Percentiles rank a stretch among this genome's conserved stretches.
Conservation (phyloP, 768 basidiomycete species). For the Lactarius pseudohatsudake region DNA sequence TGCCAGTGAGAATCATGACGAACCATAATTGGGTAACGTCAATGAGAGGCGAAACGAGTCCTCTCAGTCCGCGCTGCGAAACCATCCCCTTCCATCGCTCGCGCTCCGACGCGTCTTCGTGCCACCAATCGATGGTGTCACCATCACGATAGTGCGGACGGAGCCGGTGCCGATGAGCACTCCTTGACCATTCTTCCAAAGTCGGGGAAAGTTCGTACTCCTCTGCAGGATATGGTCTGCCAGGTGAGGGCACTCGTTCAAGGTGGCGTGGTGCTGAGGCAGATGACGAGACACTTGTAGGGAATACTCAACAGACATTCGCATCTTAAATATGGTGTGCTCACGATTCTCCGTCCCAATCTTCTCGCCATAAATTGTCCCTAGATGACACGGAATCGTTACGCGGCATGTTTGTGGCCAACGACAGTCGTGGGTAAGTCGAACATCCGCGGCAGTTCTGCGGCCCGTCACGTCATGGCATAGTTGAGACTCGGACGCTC, state of each 20-base stretch:
- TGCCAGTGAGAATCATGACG: constrained; percentile 62
- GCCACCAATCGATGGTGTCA: constrained; percentile 66
- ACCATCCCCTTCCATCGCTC: constrained; percentile 51
- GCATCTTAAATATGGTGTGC: neutral
- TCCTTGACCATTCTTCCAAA: constrained; percentile 27
- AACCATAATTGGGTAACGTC: constrained; percentile 66
- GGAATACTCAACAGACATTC: neutral
- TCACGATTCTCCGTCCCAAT: constrained; percentile 7
- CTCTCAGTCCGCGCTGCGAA: constrained; percentile 54
- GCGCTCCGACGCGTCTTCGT: constrained; percentile 63
- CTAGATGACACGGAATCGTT: constrained; percentile 5
- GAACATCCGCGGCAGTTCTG: no score
- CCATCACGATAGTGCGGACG: constrained; percentile 50
- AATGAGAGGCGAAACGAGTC: constrained; percentile 52
- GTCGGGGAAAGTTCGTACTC: constrained; percentile 27
- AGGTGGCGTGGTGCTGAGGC: neutral
- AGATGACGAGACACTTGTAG: constrained; percentile 7
- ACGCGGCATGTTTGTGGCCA: constrained; percentile 7
- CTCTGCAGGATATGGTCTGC: constrained; percentile 4
- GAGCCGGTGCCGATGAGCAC: constrained; percentile 24
- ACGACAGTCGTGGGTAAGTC: neutral
- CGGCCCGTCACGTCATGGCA: no score
- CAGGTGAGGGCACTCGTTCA: constrained; percentile 7
- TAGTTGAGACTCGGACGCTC: no score
- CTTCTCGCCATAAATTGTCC: constrained; percentile 11